Evolutionary conservation across 2,329 filamentous ascomycete genomes (phyloP).

Genomic region (Apiospora hydei): DNA sequence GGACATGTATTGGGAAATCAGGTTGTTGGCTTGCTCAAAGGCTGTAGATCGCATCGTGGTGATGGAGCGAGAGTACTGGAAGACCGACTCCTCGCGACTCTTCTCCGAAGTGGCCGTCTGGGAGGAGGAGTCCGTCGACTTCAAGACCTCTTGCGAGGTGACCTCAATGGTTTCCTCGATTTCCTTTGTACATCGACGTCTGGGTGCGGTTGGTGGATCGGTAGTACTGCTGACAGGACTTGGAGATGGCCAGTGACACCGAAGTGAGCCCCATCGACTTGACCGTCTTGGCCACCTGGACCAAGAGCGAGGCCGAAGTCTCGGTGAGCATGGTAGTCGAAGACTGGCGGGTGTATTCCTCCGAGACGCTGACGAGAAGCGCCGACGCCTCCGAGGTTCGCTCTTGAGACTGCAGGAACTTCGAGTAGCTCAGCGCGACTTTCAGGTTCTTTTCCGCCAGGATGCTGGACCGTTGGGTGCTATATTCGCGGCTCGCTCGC

Average conservation of each 20-base stretch:
- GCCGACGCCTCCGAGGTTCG: conserved; percentile 52
- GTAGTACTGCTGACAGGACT: conserved; percentile 46
- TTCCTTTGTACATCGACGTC: conserved; percentile 46
- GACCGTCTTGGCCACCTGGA: conserved; percentile 52
- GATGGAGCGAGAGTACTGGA: conserved; percentile 48
- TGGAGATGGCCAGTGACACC: conserved; percentile 55
- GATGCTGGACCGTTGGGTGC: conserved; percentile 48
- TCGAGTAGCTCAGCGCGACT: conserved; percentile 52
- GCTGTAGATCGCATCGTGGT: conserved; percentile 49
- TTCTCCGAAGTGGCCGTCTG: conserved; percentile 49
- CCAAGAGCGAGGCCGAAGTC: conserved; percentile 44
- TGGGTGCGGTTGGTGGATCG: conserved; percentile 46
- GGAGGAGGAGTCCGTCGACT: conserved; percentile 36
- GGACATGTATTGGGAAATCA: conserved; percentile 50
- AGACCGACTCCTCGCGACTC: conserved; percentile 51
- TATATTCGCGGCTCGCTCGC: conserved; percentile 54
- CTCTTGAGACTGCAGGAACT: conserved; percentile 54
- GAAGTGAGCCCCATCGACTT: conserved; percentile 52
- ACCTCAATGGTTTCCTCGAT: conserved; percentile 51
- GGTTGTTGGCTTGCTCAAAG: conserved; percentile 48
- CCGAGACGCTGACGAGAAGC: conserved; percentile 53
- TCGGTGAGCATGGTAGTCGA: conserved; percentile 48
- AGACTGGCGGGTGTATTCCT: conserved; percentile 51
- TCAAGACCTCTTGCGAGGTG: conserved; percentile 51
- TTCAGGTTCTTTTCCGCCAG: conserved; percentile 57